phyloP scores from a whole-genome alignment of 1,284 basidiomycete species.

The Trametes polyzona region DNA sequence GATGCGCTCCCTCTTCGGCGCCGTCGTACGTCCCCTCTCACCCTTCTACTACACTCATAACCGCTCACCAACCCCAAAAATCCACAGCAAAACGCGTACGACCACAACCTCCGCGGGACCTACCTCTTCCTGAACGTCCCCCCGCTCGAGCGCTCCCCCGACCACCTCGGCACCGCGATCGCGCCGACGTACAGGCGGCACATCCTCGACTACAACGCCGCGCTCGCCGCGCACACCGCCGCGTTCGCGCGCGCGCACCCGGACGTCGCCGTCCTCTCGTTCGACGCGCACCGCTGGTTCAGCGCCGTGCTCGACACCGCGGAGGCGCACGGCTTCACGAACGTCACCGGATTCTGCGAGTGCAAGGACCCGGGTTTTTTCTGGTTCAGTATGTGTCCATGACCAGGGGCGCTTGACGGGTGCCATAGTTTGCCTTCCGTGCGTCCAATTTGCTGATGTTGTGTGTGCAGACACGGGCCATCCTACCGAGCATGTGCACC shows the following conservation, averaged over 20 bases:
- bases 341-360: slow-evolving; percentile 58
- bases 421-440: no score
- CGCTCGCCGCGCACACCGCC: slow-evolving; percentile 40
- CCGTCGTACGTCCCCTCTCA: slow-evolving; percentile 44
- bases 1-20: slow-evolving; percentile 55
- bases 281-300: slow-evolving; percentile 57
- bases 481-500: slow-evolving; percentile 54
- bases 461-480: slow-evolving; percentile 45
- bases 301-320: slow-evolving; percentile 48
- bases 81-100: slow-evolving; percentile 45
- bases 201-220: slow-evolving; percentile 47
- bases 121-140: slow-evolving; percentile 62
- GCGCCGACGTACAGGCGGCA: slow-evolving; percentile 42
- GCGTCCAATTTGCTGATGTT: neutral
- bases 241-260: slow-evolving; percentile 43
- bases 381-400: slow-evolving; percentile 57
- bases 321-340: slow-evolving; percentile 47
- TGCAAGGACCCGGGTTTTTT: slow-evolving; percentile 52
- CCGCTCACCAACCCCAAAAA: neutral
- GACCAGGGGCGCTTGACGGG: no score
- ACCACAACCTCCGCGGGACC: slow-evolving; percentile 44
- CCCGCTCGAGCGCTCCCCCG: slow-evolving; percentile 52
- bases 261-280: slow-evolving; percentile 46
- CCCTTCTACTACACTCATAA: neutral
- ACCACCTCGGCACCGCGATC: slow-evolving; percentile 33